A percentile compares a stretch with the other conserved stretches of the same genome.
Conservation (phyloP, 2,329 filamentous ascomycete species). For the Fusarium poae region DNA sequence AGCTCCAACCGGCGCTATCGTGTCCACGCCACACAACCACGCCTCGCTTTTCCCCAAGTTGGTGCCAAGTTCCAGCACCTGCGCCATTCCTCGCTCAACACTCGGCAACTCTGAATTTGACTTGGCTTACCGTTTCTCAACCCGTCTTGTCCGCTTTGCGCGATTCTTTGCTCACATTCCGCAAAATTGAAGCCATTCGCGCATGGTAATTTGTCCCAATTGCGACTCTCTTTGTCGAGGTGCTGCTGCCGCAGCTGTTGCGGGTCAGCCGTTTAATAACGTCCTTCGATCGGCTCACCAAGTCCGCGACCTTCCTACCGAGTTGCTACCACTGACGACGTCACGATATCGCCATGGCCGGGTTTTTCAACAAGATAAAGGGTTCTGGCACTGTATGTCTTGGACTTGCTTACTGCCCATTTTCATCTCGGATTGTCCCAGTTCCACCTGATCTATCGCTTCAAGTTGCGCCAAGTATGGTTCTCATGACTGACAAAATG, state of each 20-base stretch:
- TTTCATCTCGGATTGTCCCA: conserved; percentile 15
- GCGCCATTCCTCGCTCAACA: conserved; percentile 36
- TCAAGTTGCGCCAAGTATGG: conserved; percentile 34
- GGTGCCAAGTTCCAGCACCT: conserved; percentile 24
- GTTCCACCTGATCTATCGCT: conserved; percentile 43
- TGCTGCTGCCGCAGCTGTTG: conserved; percentile 54
- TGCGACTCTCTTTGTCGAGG: conserved; percentile 48
- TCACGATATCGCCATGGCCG: conserved; percentile 61
- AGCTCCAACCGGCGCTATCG: conserved; percentile 41
- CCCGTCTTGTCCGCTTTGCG: conserved; percentile 7
- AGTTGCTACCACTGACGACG: conserved; percentile 32
- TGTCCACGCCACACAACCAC: conserved; percentile 46
- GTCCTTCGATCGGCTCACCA: conserved; percentile 44
- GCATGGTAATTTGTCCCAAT: conserved; percentile 46
- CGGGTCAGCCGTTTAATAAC: conserved; percentile 49
- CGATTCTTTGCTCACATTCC: conserved; percentile 15
- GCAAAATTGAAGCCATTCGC: conserved; percentile 33
- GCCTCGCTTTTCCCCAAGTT: conserved; percentile 39
- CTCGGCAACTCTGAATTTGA: conserved; percentile 35
- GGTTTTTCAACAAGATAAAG: conserved; percentile 72
- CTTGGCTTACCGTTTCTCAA: conserved; percentile 9
- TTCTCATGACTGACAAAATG: conserved; percentile 52
- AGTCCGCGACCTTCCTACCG: conserved; percentile 31
- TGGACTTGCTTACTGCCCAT: conserved; percentile 14
- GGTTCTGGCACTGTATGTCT: conserved; percentile 66